Base-by-base conservation (phyloP, 2,329 filamentous ascomycete species). In the Botrytis cinerea region DNA sequence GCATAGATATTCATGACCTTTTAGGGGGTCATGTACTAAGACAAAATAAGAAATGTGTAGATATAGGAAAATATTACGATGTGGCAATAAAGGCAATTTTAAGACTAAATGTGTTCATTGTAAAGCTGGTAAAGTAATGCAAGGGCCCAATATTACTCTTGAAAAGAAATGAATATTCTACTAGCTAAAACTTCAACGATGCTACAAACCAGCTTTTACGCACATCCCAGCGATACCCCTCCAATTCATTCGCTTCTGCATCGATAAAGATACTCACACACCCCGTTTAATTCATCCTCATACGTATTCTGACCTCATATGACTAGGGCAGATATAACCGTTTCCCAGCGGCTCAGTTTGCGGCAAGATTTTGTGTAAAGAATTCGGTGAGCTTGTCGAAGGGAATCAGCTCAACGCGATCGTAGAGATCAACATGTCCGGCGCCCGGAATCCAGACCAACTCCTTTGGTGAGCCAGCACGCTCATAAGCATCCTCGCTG, bases 81-180 rank as follows among this genome's bases (percentile, higher is more conserved):
- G 22, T 8, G 20, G 8, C 45, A 22, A 2, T 8, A 25, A 48
- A 48, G 4, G 8, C 46, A 25, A 4, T 25, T 14, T 25, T 9
- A 25, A 51, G 46, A 25, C 22, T 14, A 12, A 6, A 25, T 51
- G 3, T 12, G 4, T 51, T 10, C 10, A 51, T 51, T 51, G 10
- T 14, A 51, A 51, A 25, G 22, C 22, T 12, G 25, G 3, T 5
- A 51, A 51, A 12, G 12, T 25, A 25, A 25, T 51, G 22, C 10
- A n/a, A 51, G 22, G 46, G 7, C 4, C 1, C 4, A 12, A 2
- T n/a, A 1, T n/a, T 51, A 10, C 46, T 14, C 0, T 25, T 14
- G 3, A 51, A 14, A 51, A 51, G 46, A 25, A 25, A 12, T 51
- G 46, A n/a, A 51, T 12, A 51, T 51, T 51, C 9, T 51, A 51